Evolutionary conservation across 805 yeast species (phyloP).

Genomic region (Wickerhamiella kazuoi): DNA sequence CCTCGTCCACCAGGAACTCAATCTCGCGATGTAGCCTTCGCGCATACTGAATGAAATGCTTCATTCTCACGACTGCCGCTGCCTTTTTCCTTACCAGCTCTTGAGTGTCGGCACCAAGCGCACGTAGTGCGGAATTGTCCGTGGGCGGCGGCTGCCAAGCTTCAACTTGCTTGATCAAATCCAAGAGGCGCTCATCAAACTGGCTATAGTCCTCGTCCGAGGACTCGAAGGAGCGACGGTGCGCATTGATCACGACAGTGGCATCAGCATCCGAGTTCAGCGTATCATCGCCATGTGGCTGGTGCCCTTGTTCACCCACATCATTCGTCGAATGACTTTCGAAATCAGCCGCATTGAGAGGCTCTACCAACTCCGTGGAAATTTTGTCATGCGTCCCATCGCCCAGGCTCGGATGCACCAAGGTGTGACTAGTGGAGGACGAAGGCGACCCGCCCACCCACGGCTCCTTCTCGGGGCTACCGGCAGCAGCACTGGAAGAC

Average conservation of each 20-base stretch:
- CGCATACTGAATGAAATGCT: neutral
- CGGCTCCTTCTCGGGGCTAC: neutral
- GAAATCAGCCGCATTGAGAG: neutral
- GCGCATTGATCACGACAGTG: neutral
- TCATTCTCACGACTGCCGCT: slow-evolving; percentile 2
- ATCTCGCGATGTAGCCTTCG: slow-evolving; percentile 2
- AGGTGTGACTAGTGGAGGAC: neutral
- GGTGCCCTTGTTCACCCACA: too few species aligned
- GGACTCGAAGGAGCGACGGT: neutral
- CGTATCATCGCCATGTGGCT: too few species aligned
- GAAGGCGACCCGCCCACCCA: too few species aligned
- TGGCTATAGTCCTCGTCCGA: neutral
- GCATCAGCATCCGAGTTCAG: neutral
- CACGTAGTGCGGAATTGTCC: neutral
- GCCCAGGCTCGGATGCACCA: neutral
- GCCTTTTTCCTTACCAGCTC: slow-evolving; percentile 2
- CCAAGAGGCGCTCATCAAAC: neutral
- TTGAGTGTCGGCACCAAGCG: slow-evolving; percentile 4
- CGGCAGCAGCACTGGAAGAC: too few species aligned
- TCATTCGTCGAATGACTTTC: neutral
- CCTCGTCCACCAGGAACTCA: slow-evolving; percentile 3
- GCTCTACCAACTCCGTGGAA: neutral
- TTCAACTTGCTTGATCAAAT: neutral
- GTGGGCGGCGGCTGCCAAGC: slow-evolving; percentile 1
- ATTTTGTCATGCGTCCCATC: neutral